Conservation (phyloP, 495 filamentous ascomycete genomes). For the Penicillium ochrochloron region DNA sequence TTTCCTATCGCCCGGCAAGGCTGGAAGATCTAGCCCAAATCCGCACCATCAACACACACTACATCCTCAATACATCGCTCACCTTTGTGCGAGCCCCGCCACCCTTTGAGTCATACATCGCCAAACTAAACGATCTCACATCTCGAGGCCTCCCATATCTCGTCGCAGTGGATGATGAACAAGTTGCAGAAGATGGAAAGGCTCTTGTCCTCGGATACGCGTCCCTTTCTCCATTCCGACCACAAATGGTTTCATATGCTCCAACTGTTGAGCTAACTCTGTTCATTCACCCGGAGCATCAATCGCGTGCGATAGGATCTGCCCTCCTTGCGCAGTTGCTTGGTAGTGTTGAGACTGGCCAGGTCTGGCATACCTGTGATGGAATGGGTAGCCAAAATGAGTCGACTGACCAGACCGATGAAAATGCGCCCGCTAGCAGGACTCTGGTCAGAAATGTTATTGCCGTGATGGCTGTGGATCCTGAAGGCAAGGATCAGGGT, state of each 20-base stretch:
- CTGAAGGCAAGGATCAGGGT: constrained; percentile 26
- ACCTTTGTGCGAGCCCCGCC: constrained; percentile 34
- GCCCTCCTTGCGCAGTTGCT: constrained; percentile 25
- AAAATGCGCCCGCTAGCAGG: neutral
- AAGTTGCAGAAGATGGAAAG: constrained; percentile 10
- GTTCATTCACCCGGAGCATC: constrained; percentile 33
- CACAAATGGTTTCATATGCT: constrained; percentile 33
- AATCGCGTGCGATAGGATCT: constrained; percentile 24
- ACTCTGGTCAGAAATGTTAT: constrained; percentile 31
- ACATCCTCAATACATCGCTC: constrained; percentile 34
- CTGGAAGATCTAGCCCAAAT: constrained; percentile 32
- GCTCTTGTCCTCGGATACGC: constrained; percentile 34
- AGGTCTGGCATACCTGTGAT: constrained; percentile 16
- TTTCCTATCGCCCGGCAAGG: constrained; percentile 20
- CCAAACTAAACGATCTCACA: constrained; percentile 24
- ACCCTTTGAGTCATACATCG: constrained; percentile 22
- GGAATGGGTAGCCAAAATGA: constrained; percentile 9
- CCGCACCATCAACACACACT: constrained; percentile 34
- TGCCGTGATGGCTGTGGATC: constrained; percentile 36
- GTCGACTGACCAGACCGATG: neutral
- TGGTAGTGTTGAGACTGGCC: neutral
- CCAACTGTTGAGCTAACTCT: constrained; percentile 36
- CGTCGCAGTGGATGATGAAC: constrained; percentile 25
- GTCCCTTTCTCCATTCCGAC: constrained; percentile 34
- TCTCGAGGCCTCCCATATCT: constrained; percentile 32